Evolutionary conservation across 2,329 filamentous ascomycete genomes (phyloP), one percentile per base, ranked within the genome.

Genomic region (Colletotrichum nymphaeae): DNA sequence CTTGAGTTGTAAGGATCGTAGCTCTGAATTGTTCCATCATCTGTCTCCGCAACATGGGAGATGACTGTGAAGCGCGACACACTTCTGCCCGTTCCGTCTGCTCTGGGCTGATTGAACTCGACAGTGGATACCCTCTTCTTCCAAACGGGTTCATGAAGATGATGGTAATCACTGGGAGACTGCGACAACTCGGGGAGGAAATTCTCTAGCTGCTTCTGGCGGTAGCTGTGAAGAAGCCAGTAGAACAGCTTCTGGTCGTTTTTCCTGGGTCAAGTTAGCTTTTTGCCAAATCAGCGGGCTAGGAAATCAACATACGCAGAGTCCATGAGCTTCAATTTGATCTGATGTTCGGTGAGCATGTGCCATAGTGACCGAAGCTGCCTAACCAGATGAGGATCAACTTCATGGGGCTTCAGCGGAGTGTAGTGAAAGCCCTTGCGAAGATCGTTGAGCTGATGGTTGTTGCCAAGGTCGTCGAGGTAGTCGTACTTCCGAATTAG

Each of bases 211-310:
- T 97, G 93, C 75, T 94, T 92, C 75, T 97, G 92, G 57, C 94
- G 90, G 81, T 98, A 97, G 81, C 93, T 93, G 76, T 93, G 84
- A 8, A 99, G 88, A 24, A 97, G 89, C 83, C 92, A 93, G 82
- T 98, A 99, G 82, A 98, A 98, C 76, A 96, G 89, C 79, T 98
- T 97, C 80, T 98, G 95, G 68, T 98, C 94, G 76, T 97, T 98
- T 5, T 90, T 87, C 75, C 93, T 96, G 37, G n/a, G 60, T 56
- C 60, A 74, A 53, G 76, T 82, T 75, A 83, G 79, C 32, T 22
- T 4, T 37, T 14, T 19, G 7, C 42, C 69, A 35, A 26, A 49
- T 55, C 46, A n/a, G 16, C 19, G 12, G 19, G 55, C 11, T 16
- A 6, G 32, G 14, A 28, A 6, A 9, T 19, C 9, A 26, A 57